Conservation (phyloP, 2,329 filamentous ascomycete species). For the Penicillium frequentans region DNA sequence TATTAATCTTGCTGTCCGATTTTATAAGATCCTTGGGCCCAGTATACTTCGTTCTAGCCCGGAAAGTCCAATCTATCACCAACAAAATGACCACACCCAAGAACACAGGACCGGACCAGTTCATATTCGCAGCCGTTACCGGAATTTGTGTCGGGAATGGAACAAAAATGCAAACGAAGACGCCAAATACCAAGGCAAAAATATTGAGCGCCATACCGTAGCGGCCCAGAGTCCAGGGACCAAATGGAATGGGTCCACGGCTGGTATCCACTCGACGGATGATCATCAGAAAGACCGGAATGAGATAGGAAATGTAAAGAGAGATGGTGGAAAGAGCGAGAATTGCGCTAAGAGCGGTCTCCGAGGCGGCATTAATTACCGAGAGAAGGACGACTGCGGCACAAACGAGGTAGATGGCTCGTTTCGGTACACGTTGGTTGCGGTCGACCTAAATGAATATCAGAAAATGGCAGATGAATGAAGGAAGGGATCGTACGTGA, state of each 20-base stretch:
- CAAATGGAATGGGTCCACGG: conserved; percentile 16
- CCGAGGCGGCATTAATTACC: conserved; percentile 36
- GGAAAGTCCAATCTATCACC: conserved; percentile 13
- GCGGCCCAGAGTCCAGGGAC: conserved; percentile 33
- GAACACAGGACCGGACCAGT: conserved; percentile 39
- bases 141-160: conserved; percentile 37
- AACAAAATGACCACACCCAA: conserved; percentile 8
- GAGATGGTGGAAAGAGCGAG: conserved; percentile 39
- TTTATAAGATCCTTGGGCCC: conserved; percentile 11
- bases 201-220: conserved; percentile 32
- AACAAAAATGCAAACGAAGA: conserved; percentile 32
- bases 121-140: conserved; percentile 39
- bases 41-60: conserved; percentile 10
- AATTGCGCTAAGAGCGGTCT: conserved; percentile 41
- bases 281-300: conserved; percentile 39
- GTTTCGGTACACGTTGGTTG: conserved; percentile 22
- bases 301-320: conserved; percentile 42
- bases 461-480: neutral
- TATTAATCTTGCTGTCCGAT: neutral
- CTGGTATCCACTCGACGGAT: conserved; percentile 29
- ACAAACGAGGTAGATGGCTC: conserved; percentile 32
- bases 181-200: conserved; percentile 35
- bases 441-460: conserved; percentile 28
- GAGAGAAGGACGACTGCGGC: neutral
- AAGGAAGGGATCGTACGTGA: conserved; percentile 8